Percentiles rank a stretch among this genome's conserved stretches.
Evolutionary conservation across 805 yeast species (phyloP).

Genomic region (Lipomyces kockii): DNA sequence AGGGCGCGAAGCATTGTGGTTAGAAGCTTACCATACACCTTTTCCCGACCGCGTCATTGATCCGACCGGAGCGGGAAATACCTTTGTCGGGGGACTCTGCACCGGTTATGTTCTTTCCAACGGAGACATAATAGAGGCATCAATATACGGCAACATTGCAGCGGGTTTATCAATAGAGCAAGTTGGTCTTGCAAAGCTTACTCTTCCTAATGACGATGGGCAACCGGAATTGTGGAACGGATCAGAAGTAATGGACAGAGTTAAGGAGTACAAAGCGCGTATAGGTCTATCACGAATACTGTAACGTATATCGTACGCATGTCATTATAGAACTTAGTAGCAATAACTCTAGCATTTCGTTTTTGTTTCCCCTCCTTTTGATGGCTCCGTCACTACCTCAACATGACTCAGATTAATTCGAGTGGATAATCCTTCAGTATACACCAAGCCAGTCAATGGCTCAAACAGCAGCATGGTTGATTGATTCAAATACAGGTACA

Average conservation of each 20-base stretch:
- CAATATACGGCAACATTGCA: slow-evolving; percentile 72
- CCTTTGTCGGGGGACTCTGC: slow-evolving; percentile 81
- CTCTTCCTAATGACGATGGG: slow-evolving; percentile 18
- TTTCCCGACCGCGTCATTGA: slow-evolving; percentile 62
- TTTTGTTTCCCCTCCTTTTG: no score
- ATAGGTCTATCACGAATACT: slow-evolving; percentile 1
- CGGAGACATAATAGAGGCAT: slow-evolving; percentile 53
- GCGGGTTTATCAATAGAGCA: slow-evolving; percentile 84
- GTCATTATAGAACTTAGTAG: not conserved
- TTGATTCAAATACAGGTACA: no score
- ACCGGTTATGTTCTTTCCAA: slow-evolving; percentile 56
- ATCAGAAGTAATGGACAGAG: slow-evolving; percentile 14
- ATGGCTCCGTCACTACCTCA: no score
- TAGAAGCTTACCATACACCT: slow-evolving; percentile 72
- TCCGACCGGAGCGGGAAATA: slow-evolving; percentile 95
- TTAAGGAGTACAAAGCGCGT: slow-evolving; percentile 20
- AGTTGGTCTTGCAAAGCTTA: slow-evolving; percentile 58
- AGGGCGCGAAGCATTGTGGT: slow-evolving; percentile 48
- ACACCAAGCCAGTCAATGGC: no score
- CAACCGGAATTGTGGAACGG: slow-evolving; percentile 66
- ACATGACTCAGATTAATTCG: no score
- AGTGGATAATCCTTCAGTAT: no score
- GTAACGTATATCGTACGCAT: not conserved
- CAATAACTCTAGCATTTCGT: no score
- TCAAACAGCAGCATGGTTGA: no score